Evolutionary conservation across 2,329 filamentous ascomycete genomes (phyloP), one percentile per base, ranked within the genome.

Genomic region (Fonsecaea pedrosoi): DNA sequence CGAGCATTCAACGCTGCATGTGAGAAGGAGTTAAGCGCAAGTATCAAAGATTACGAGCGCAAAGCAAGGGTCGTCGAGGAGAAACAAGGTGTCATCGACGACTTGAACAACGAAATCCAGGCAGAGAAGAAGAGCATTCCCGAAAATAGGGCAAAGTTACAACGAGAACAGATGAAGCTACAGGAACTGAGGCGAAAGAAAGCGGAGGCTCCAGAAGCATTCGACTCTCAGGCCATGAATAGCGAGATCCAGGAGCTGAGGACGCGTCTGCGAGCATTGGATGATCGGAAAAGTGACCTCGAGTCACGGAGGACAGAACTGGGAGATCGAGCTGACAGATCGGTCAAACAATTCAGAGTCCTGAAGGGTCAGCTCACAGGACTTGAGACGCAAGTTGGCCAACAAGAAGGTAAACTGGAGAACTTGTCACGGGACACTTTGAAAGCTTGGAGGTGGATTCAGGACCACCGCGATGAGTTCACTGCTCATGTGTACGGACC

Each of bases 371-470:
- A 88, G 15, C 77, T 92, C 25, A 77, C 82, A 30, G 84, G 81
- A 18, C 83, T 97, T 13, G 84, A 92, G 58, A 94, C 92, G 0
- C 87, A 91, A 72, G 84, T 89, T 67, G 94, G 93, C 5, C 90
- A 91, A 74, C 89, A 92, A 71, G 82, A 90, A 63, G 86, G 80
- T 57, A 87, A 90, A 70, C 84, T 99, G 62, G 82, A 82, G 60
- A 82, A 76, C 5, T 15, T 85, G 0, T 90, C 89, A 10, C 75
- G 75, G 0, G 91, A 97, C 64, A 87, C 90, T 2, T 85, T 85
- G 10, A 81, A 76, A 70, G 92, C 89, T 1, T 97, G 92, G 88
- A 83, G 89, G 50, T 99, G 94, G 94, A 84, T 98, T 60, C 85
- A 92, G 74, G 77, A 87, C 2, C 88, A 99, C 75, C 85, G 84